phyloP scores from a whole-genome alignment of 352 stramenopile genomes.

The Phytopythium cucurbitacearum region DNA sequence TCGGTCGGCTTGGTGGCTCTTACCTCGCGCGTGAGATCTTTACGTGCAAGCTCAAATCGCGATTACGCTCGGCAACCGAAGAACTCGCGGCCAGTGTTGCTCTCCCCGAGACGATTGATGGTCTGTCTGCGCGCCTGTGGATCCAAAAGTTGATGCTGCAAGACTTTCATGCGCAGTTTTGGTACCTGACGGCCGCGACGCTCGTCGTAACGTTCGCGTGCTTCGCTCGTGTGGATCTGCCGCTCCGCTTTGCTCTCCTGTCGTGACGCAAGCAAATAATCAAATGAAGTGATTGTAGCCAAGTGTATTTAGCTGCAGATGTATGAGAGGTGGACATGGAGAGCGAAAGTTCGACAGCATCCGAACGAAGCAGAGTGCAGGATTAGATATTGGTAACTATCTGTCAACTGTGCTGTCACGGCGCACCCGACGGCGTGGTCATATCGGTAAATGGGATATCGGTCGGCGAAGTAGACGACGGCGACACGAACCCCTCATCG shows the following conservation, averaged over 20 bases:
- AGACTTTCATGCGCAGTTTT: slow-evolving; percentile 84
- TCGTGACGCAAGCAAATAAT: slow-evolving; percentile 14
- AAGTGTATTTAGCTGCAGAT: slow-evolving; percentile 10
- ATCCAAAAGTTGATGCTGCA: slow-evolving; percentile 85
- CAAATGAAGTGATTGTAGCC: neutral
- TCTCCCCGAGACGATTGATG: slow-evolving; percentile 34
- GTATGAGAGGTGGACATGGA: slow-evolving; percentile 9
- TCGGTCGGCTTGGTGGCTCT: slow-evolving; percentile 57
- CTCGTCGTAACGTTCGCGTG: slow-evolving; percentile 84
- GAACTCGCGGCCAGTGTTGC: slow-evolving; percentile 10
- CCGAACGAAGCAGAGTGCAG: no score
- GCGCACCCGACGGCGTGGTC: slow-evolving; percentile 4
- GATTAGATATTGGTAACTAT: no score
- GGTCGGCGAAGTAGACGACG: no score
- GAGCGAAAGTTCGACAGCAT: neutral
- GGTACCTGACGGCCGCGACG: slow-evolving; percentile 82
- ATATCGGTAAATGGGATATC: no score
- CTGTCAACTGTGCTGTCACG: no score
- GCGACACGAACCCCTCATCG: no score
- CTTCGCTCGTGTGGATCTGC: slow-evolving; percentile 71
- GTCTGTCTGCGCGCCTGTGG: slow-evolving; percentile 67
- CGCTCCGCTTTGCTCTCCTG: slow-evolving; percentile 68
- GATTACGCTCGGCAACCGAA: slow-evolving; percentile 33
- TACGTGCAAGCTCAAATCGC: slow-evolving; percentile 68
- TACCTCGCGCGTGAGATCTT: slow-evolving; percentile 85